Base-by-base conservation (phyloP, 23 red algal genomes). In the Gracilariopsis chorda region DNA sequence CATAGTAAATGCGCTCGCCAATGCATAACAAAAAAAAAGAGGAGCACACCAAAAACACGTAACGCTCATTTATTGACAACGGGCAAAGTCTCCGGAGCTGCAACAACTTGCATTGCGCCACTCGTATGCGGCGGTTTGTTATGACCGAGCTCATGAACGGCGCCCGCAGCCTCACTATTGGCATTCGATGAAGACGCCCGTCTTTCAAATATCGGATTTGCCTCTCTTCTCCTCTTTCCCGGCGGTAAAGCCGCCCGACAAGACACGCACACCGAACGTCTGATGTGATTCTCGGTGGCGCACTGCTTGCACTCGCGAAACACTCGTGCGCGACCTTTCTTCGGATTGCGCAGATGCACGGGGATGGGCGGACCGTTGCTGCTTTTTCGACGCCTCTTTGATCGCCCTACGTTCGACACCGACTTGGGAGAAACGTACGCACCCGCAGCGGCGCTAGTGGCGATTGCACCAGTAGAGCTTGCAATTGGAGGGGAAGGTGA, bases 141-240 rank as follows among this genome's bases (percentile, higher is more conserved):
- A n/a, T n/a, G n/a, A n/a, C n/a, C n/a, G n/a, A n/a, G n/a, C n/a
- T n/a, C n/a, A n/a, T n/a, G n/a, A n/a, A n/a, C n/a, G n/a, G n/a
- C n/a, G n/a, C n/a, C n/a, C n/a, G n/a, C n/a, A n/a, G n/a, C n/a
- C n/a, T n/a, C n/a, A n/a, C n/a, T n/a, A n/a, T n/a, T n/a, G n/a
- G n/a, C n/a, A n/a, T n/a, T n/a, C n/a, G n/a, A n/a, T n/a, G n/a
- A n/a, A n/a, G n/a, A n/a, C 34, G 16, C 24, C 7, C 33, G 63
- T 34, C 63, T 21, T 6, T 70, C 63, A 24, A 49, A 53, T 17
- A 37, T 17, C 20, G 28, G 16, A 16, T 86, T 68, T 17, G 58
- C 81, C n/a, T 86, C 81, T 3, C 81, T 56, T 71, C 84, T 73
- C 33, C 84, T 57, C 84, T 88, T 88, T 9, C 84, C 84, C 33